phyloP scores from a whole-genome alignment of 305 asterid species.

The Stenogyne calaminthoides region DNA sequence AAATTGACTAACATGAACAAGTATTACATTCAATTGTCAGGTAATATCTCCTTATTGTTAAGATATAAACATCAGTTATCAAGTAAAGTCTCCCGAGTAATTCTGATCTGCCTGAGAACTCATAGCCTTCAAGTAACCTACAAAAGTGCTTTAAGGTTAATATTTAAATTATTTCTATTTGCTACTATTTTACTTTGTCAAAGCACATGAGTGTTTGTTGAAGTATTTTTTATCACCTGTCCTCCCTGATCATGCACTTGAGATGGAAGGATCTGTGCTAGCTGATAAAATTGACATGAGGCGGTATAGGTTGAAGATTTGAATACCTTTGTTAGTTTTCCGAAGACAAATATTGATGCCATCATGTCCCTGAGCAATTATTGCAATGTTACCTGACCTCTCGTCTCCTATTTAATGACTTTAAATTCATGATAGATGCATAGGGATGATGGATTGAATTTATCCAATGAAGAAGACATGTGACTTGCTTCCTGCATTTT shows the following conservation, averaged over 20 bases:
- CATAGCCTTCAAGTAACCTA: background rate
- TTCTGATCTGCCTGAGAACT: background rate
- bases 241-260: background rate
- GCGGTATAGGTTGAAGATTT: background rate
- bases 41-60: background rate
- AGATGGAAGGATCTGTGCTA: background rate
- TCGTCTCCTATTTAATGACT: background rate
- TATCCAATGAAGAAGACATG: background rate
- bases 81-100: background rate
- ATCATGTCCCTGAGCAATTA: background rate
- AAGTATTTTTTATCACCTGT: background rate
- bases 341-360: background rate
- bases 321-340: background rate
- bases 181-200: background rate
- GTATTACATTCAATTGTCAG: background rate
- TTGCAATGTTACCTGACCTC: slow-evolving; percentile 6
- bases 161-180: background rate
- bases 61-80: background rate
- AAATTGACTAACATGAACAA: background rate
- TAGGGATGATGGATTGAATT: background rate
- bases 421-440: background rate
- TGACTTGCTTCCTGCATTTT: background rate
- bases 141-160: background rate
- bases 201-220: background rate
- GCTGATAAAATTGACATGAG: background rate